Base-by-base conservation (phyloP, 768 basidiomycete species). In the Termitomyces sp. region DNA sequence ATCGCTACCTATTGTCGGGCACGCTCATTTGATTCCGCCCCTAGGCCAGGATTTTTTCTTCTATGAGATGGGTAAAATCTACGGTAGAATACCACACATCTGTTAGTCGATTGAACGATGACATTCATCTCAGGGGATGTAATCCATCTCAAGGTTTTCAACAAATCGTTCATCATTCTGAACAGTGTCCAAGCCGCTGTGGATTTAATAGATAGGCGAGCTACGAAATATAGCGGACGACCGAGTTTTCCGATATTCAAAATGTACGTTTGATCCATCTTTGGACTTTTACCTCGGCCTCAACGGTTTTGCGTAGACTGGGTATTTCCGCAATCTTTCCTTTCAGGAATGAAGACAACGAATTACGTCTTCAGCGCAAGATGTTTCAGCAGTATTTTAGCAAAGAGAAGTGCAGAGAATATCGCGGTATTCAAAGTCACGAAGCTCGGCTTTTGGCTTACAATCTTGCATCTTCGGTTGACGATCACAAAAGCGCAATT, bases 1-100 rank as follows among this genome's bases (percentile, higher is more conserved):
- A 7, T 60, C 65, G 7, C 67, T 73, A 39, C 69, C 71, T 0
- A 23, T 75, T 43, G 61, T 75, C 13, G 74, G 74, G 7, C 71
- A 75, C 50, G 56, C 68, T 7, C 65, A 69, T 3, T 50, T 66
- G 6, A 67, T 75, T 20, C 74, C 73, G n/a, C 31, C 63, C 1
- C 50, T 55, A 10, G 58, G 66, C 48, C 58, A 61, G 35, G 63
- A 64, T 2, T 56, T 63, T 2, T 59, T 62, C n/a, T 71, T 69
- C 46, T 63, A 67, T 48, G 48, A 66, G 31, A 67, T 68, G 64
- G 61, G 68, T 0, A 67, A 70, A 56, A 60, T 45, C 42, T 72
- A 74, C 55, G 74, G 74, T 70, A 18, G 23, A 35, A 15, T 58
- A 1, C 9, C 29, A 29, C 29, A 3, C 18, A 11, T 13, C n/a